Evolutionary conservation across 2,329 filamentous ascomycete genomes (phyloP).

Genomic region (Colletotrichum chrysophilum): DNA sequence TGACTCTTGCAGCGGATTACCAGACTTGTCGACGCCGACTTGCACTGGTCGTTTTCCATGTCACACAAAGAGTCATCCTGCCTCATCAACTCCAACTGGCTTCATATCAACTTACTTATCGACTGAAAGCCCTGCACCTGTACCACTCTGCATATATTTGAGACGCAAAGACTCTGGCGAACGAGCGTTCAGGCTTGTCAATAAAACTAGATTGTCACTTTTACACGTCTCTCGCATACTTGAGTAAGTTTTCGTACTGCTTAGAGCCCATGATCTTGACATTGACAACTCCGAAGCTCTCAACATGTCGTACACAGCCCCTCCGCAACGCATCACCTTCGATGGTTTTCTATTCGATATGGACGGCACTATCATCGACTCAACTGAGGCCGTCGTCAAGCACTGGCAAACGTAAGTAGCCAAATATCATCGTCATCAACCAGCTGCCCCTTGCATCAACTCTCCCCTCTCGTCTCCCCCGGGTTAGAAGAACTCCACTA

Average conservation of each 20-base stretch:
- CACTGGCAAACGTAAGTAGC: conserved; percentile 72
- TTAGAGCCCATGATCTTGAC: neutral
- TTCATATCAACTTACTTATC: neutral
- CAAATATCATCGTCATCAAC: neutral
- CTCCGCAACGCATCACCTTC: conserved; percentile 36
- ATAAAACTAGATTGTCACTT: neutral
- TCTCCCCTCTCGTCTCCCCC: neutral
- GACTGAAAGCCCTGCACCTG: neutral
- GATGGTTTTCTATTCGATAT: conserved; percentile 73
- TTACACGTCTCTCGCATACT: neutral
- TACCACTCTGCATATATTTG: neutral
- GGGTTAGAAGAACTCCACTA: conserved; percentile 2
- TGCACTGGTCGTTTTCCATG: neutral
- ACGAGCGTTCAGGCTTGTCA: neutral
- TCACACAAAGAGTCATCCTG: neutral
- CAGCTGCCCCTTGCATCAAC: neutral
- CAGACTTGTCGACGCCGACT: conserved; percentile 3
- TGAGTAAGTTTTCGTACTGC: neutral
- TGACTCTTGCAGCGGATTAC: neutral
- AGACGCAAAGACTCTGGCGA: neutral
- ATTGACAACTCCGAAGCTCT: neutral
- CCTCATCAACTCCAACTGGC: neutral
- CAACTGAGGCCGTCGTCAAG: conserved; percentile 76
- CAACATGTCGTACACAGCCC: conserved; percentile 19
- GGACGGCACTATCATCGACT: conserved; percentile 86